phyloP scores from a whole-genome alignment of 2,329 filamentous ascomycete species.

The Aspergillus sergii region DNA sequence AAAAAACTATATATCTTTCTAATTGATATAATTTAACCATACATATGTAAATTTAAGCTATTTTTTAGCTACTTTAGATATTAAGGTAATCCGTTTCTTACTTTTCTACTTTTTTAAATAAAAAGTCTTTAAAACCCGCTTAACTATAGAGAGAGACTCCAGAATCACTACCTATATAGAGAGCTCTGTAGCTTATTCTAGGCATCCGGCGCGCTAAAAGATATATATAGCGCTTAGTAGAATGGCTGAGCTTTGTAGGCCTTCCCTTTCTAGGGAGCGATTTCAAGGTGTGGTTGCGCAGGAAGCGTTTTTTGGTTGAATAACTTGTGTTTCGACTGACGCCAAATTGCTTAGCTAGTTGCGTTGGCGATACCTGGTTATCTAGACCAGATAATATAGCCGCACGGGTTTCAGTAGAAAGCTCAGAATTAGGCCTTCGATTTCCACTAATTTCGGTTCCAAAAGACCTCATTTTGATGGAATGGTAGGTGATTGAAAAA shows the following conservation, averaged over 20 bases:
- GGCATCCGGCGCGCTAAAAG: too few species aligned
- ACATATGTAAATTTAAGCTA: too few species aligned
- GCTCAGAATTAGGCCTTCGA: background rate
- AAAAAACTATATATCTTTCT: background rate
- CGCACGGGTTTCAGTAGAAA: background rate
- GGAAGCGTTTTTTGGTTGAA: background rate
- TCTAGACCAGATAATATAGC: background rate
- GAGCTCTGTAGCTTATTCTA: too few species aligned
- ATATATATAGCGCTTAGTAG: too few species aligned
- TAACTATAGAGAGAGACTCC: too few species aligned
- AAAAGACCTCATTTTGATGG: slow-evolving; percentile 7
- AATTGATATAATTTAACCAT: too few species aligned
- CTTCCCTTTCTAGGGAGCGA: too few species aligned
- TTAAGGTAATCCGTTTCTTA: too few species aligned
- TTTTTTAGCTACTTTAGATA: rapidly evolving
- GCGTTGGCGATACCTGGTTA: background rate
- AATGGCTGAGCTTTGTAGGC: too few species aligned
- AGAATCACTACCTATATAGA: too few species aligned
- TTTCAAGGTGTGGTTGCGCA: background rate
- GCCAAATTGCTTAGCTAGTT: background rate
- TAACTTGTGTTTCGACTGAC: background rate
- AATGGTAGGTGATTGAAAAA: slow-evolving; percentile 2
- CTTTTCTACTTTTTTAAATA: too few species aligned
- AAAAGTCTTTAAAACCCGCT: too few species aligned
- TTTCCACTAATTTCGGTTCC: slow-evolving; percentile 11